A percentile compares a stretch with the other conserved stretches of the same genome.
Evolutionary conservation across 2,329 filamentous ascomycete species (phyloP).

Genomic region (Albifimbria verrucaria): DNA sequence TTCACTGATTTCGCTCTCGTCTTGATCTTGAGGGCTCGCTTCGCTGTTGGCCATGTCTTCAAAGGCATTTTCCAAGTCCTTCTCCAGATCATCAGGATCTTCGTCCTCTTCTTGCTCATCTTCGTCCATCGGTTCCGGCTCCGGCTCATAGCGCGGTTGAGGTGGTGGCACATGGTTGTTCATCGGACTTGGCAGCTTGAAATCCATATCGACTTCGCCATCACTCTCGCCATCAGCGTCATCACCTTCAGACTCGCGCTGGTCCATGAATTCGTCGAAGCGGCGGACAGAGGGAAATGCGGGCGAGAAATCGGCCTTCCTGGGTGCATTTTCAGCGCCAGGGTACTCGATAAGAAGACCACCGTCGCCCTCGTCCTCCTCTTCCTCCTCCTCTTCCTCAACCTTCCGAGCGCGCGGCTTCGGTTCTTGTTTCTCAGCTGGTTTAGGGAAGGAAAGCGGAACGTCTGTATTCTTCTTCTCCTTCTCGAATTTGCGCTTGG

Average conservation of each 20-base stretch:
- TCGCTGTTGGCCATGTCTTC: conserved; percentile 53
- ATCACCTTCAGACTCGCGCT: conserved; percentile 43
- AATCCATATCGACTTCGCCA: conserved; percentile 45
- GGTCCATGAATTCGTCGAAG: conserved; percentile 52
- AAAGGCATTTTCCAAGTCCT: conserved; percentile 48
- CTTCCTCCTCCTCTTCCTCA: conserved; percentile 50
- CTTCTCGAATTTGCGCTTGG: conserved; percentile 24
- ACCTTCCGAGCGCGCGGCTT: conserved; percentile 27
- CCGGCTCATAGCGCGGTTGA: conserved; percentile 13
- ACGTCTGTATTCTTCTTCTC: conserved; percentile 33
- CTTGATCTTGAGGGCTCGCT: conserved; percentile 47
- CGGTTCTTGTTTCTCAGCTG: conserved; percentile 22
- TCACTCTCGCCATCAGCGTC: conserved; percentile 46
- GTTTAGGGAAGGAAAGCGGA: conserved; percentile 32
- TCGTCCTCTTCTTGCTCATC: conserved; percentile 26
- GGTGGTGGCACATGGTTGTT: conserved; percentile 28
- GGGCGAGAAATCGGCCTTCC: conserved; percentile 43
- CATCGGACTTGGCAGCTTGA: conserved; percentile 53
- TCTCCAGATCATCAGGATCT: conserved; percentile 40
- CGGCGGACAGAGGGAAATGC: conserved; percentile 44
- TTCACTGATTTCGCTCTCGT: conserved; percentile 65
- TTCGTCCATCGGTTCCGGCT: conserved; percentile 24
- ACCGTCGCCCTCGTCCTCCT: conserved; percentile 54
- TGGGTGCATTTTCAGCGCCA: conserved; percentile 37
- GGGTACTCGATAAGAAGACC: conserved; percentile 60